Base-by-base conservation (phyloP, 345 rosid genomes). In the Camelina sativa region DNA sequence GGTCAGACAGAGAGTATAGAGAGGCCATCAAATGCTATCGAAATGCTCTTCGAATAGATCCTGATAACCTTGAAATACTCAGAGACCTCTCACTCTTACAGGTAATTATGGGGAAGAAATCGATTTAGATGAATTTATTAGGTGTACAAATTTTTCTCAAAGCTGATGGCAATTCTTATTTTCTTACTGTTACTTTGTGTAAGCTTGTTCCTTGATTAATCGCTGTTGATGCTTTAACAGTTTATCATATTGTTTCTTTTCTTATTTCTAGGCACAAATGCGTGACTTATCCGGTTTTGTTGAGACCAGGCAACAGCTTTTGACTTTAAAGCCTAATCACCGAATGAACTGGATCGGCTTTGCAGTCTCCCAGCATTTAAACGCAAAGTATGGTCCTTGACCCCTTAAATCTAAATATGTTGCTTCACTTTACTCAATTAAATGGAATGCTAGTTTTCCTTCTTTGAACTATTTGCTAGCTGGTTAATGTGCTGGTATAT, bases 271-370 rank as follows among this genome's bases (percentile, higher is more conserved):
- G 99, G 98, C 99, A 72, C 99, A 96, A 85, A 96, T 92, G 98
- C 94, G 99, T 59, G 99, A 96, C 84, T 84, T 92, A 84, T 62
- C 89, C 2, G 98, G 97, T 43, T 96, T 96, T 84, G 97, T 96
- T 71, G 95, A 92, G 85, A 96, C 99, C 59, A 89, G 99, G 73
- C 99, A 89, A 55, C 95, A 87, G 80, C 97, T 96, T 69, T 80
- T 95, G 79, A 86, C 92, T 62, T 75, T 96, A 79, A 96, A 96
- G 77, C 97, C 99, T 71, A 96, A 92, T 84, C 99, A 91, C 66
- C 97, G 98, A 67, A 89, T 92, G 98, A 96, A 96, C 75, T 96
- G 99, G 99, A 96, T 96, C 76, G 99, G 99, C 57, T 96, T 96
- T 88, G 93, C 97, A 28, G 99, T 96, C 79, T 85, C 99, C 75